Base-by-base conservation (phyloP, 768 basidiomycete genomes). In the Cystobasidium onofrii region DNA sequence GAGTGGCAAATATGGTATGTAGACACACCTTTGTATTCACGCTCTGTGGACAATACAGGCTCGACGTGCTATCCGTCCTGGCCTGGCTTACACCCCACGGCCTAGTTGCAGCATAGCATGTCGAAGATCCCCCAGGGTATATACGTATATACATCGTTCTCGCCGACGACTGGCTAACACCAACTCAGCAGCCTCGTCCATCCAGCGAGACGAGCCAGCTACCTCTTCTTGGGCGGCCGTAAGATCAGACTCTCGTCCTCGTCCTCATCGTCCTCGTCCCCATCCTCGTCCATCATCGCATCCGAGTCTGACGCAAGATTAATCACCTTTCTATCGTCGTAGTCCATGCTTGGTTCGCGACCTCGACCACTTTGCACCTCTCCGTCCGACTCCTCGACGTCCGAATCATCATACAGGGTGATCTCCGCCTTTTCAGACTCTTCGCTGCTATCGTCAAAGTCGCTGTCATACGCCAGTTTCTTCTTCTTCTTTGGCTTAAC, bases 391-490 rank as follows among this genome's bases (percentile, higher is more conserved):
- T 43, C 75, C 34, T 75, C 64, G 27, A 74, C 52, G 62, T 74
- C 76, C 33, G 43, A 25, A 33, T 55, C 65, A 46, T 64, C 29
- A 6, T 65, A 23, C 29, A 75, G 15, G 3, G 63, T 46, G 15
- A 61, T 27, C 57, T 33, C 55, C 55, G n/a, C 3, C 34, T 55
- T 55, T 4, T 36, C 54, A 1, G 27, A 46, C 39, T 71, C 52
- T 1, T 60, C 69, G 55, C 54, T 60, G 69, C 33, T 36, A 36
- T 75, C 61, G 55, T 29, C 66, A 66, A 41, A 52, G 43, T 52
- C 31, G 44, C 73, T 36, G 63, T 64, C 61, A 27, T 65, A 34
- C 20, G 73, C 76, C 75, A 36, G 75, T 77, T 74, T 27, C 33
- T 31, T 46, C 55, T 55, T 34, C 55, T 55, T 34, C 44, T 71